Conservation (phyloP, 1,284 basidiomycete species). For the Ustilago nuda region DNA sequence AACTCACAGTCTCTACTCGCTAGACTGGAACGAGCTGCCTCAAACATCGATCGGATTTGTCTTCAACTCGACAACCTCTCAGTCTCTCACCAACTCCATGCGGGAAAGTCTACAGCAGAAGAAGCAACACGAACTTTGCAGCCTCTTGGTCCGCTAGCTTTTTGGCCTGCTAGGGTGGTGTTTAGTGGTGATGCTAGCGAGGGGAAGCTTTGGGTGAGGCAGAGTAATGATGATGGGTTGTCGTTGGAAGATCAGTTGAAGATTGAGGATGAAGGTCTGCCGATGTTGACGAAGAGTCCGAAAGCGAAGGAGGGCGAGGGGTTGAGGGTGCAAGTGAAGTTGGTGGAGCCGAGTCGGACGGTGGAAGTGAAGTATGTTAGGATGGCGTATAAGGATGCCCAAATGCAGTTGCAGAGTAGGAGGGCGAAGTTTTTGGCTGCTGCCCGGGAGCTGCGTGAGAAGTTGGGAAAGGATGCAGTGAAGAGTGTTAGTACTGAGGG, state of each 20-base stretch:
- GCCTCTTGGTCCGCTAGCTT: slow-evolving; percentile 38
- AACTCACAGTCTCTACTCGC: slow-evolving; percentile 5
- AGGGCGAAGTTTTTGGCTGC: slow-evolving; percentile 7
- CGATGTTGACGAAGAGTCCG: slow-evolving; percentile 11
- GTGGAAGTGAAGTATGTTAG: slow-evolving; percentile 25
- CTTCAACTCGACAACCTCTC: slow-evolving; percentile 44
- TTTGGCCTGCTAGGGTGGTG: slow-evolving; percentile 36
- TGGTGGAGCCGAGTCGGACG: slow-evolving; percentile 27
- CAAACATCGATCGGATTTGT: slow-evolving; percentile 31
- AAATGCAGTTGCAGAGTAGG: slow-evolving; percentile 29
- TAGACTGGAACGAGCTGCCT: slow-evolving; percentile 18
- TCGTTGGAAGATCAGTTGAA: slow-evolving; percentile 13
- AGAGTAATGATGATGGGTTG: slow-evolving; percentile 15
- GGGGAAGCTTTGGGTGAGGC: slow-evolving; percentile 23
- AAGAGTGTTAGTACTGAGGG: too few species aligned
- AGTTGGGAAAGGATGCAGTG: neutral
- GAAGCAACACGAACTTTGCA: slow-evolving; percentile 23
- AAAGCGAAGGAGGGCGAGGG: neutral
- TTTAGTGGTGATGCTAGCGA: neutral
- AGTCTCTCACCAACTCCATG: slow-evolving; percentile 20
- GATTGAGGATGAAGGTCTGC: slow-evolving; percentile 29
- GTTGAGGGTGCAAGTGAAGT: slow-evolving; percentile 6
- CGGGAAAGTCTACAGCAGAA: neutral
- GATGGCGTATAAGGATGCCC: slow-evolving; percentile 16
- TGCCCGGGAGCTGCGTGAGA: slow-evolving; percentile 12